Percentiles rank a stretch among this genome's conserved stretches.
Conservation (phyloP, 1,139 yeast genomes). For the Suhomyces ambrosiae region DNA sequence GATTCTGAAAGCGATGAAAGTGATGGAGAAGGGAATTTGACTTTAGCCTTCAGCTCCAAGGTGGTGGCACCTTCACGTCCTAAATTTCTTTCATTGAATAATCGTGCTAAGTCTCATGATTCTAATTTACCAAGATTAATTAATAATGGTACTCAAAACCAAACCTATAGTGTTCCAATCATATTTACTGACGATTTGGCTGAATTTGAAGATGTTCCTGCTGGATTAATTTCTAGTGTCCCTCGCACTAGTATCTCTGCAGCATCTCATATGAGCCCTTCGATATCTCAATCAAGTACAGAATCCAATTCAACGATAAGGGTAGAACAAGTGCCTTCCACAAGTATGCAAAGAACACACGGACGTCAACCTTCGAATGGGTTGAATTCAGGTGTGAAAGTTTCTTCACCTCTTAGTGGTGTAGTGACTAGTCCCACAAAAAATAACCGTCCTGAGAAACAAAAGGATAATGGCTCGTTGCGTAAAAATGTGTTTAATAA, state of each 20-base stretch:
- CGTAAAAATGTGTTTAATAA: slow-evolving; percentile 10
- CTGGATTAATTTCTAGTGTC: slow-evolving; percentile 31
- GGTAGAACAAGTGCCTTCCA: slow-evolving; percentile 1
- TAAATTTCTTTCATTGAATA: slow-evolving; percentile 35
- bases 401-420: not conserved
- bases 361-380: too few species aligned
- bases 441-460: not conserved
- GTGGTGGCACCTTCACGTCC: slow-evolving; percentile 41
- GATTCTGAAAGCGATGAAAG: slow-evolving; percentile 24
- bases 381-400: too few species aligned
- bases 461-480: slow-evolving; percentile 4
- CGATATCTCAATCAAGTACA: slow-evolving; percentile 18
- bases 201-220: slow-evolving; percentile 49
- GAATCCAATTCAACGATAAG: slow-evolving; percentile 26
- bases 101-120: slow-evolving; percentile 49
- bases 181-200: slow-evolving; percentile 34
- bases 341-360: too few species aligned
- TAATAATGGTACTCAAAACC: slow-evolving; percentile 13
- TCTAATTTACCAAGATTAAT: slow-evolving; percentile 38
- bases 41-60: slow-evolving; percentile 53
- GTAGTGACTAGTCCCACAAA: not conserved
- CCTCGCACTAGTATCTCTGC: slow-evolving; percentile 25
- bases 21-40: slow-evolving; percentile 52
- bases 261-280: slow-evolving; percentile 8
- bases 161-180: slow-evolving; percentile 28